phyloP scores from a whole-genome alignment of 2,329 filamentous ascomycete genomes.

The Myotisia sp. region DNA sequence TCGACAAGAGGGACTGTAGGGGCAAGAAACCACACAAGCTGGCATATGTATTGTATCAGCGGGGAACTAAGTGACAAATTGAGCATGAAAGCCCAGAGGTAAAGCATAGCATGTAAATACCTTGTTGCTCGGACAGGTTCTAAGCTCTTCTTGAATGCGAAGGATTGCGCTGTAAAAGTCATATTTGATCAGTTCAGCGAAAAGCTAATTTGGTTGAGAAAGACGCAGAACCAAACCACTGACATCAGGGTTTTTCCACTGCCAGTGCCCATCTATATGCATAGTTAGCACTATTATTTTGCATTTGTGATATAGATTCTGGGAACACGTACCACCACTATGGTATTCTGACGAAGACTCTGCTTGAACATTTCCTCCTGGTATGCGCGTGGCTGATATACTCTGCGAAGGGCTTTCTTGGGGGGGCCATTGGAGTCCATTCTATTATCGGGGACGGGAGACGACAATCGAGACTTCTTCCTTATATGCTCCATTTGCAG shows the following conservation, averaged over 20 bases:
- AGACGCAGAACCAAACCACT: conserved; percentile 17
- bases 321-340: conserved; percentile 47
- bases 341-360: conserved; percentile 54
- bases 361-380: conserved; percentile 63
- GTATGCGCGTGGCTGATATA: conserved; percentile 46
- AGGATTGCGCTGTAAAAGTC: conserved; percentile 43
- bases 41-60: neutral
- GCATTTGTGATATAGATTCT: neutral
- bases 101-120: conserved; percentile 27
- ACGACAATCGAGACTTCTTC: too few relatives aligned
- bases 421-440: too few relatives aligned
- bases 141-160: conserved; percentile 51
- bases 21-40: conserved; percentile 56
- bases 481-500: too few relatives aligned
- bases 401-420: too few relatives aligned
- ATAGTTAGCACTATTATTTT: neutral
- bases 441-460: too few relatives aligned
- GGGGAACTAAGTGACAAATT: neutral
- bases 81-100: conserved; percentile 7
- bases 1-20: conserved; percentile 53
- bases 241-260: conserved; percentile 68
- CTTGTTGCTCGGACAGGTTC: conserved; percentile 39
- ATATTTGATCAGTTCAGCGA: neutral
- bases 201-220: neutral
- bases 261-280: conserved; percentile 58